Evolutionary conservation across 176 grass and related monocot genomes (phyloP).

Genomic region (Juncus effusus): DNA sequence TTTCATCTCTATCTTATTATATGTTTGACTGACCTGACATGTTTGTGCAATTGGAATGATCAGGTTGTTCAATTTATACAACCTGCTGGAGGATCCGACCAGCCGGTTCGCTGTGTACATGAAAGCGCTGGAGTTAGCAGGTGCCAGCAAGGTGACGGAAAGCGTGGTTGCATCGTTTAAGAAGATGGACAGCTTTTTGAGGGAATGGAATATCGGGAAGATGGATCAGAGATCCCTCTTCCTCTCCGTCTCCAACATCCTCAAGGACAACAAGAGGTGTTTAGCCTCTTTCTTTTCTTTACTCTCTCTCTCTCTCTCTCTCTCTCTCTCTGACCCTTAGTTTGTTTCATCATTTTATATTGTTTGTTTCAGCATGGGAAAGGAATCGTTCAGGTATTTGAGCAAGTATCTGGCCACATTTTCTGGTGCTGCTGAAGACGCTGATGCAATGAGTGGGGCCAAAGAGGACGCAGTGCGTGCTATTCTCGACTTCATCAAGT

Average conservation of each 20-base stretch:
- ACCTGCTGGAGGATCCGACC: slow-evolving; percentile 53
- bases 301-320: neutral
- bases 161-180: slow-evolving; percentile 71
- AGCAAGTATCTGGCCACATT: slow-evolving; percentile 83
- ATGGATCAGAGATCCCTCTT: slow-evolving; percentile 72
- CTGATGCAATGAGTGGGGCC: slow-evolving; percentile 45
- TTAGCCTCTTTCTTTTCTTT: neutral
- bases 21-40: neutral
- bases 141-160: slow-evolving; percentile 50
- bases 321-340: neutral
- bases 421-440: slow-evolving; percentile 43
- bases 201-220: slow-evolving; percentile 68
- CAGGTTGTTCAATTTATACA: slow-evolving; percentile 83
- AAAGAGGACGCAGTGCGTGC: slow-evolving; percentile 71
- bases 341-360: slow-evolving; percentile 7
- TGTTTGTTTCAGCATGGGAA: slow-evolving; percentile 52
- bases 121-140: slow-evolving; percentile 67
- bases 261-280: slow-evolving; percentile 84
- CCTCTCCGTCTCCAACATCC: slow-evolving; percentile 44
- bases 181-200: slow-evolving; percentile 63
- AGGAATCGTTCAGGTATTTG: slow-evolving; percentile 74
- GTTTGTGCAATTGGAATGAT: neutral
- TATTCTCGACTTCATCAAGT: slow-evolving; percentile 76
- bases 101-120: slow-evolving; percentile 70
- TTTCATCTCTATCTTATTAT: neutral